Conservation (phyloP, 1,284 basidiomycete genomes). For the Ganoderma lucidum region DNA sequence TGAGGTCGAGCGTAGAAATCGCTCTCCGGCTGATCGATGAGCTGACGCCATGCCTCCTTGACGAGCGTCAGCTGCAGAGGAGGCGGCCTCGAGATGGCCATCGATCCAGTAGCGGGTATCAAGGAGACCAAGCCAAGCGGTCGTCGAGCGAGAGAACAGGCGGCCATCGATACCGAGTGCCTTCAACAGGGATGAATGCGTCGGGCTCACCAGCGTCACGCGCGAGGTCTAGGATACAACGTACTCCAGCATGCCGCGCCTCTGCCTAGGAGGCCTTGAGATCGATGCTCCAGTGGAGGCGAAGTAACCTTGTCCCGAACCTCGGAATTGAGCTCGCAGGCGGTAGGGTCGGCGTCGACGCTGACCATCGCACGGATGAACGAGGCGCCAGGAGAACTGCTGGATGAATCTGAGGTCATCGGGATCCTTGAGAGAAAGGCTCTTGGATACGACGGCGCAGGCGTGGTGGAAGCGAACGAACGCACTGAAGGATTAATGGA, state of each 20-base stretch:
- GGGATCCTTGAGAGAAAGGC: constrained; percentile 10
- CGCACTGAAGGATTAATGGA: constrained; percentile 22
- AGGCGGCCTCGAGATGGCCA: neutral
- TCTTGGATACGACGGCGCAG: constrained; percentile 16
- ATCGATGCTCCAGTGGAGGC: neutral
- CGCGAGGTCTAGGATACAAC: neutral
- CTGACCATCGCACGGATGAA: constrained; percentile 22
- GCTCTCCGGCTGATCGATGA: constrained; percentile 13
- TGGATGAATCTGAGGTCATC: constrained; percentile 15
- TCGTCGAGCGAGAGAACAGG: constrained; percentile 28
- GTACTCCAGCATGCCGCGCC: constrained; percentile 11
- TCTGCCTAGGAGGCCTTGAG: constrained; percentile 7
- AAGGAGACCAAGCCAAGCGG: constrained; percentile 19
- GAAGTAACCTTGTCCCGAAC: constrained; percentile 13
- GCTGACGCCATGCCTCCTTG: constrained; percentile 32
- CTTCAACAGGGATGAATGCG: constrained; percentile 16
- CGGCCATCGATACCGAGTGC: constrained; percentile 17
- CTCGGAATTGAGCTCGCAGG: constrained; percentile 1
- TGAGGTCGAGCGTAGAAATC: constrained; percentile 21
- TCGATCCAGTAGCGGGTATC: neutral
- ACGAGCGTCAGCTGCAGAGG: constrained; percentile 8
- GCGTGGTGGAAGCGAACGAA: constrained; percentile 31
- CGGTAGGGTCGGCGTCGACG: constrained; percentile 26
- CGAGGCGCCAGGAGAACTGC: constrained; percentile 28
- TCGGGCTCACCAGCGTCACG: neutral